Conservation (phyloP, 176 grass and related monocot species). For the Carex cristatella region DNA sequence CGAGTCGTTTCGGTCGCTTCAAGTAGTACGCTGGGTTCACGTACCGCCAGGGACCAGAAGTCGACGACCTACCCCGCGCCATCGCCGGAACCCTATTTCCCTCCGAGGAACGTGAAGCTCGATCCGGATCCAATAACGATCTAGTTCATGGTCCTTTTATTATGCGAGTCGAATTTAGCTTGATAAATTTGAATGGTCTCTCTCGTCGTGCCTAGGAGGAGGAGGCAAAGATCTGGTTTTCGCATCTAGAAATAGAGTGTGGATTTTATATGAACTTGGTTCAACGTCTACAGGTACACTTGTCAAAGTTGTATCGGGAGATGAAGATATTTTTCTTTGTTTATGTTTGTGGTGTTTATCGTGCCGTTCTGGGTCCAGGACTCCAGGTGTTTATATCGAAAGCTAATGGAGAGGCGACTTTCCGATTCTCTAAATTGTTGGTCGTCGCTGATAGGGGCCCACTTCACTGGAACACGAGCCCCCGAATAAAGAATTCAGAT, state of each 20-base stretch:
- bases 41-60: constrained; percentile 62
- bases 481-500: no score
- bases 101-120: not conserved
- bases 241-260: not conserved
- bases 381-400: not conserved
- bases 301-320: no score
- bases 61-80: constrained; percentile 42
- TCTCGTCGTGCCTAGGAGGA: not conserved
- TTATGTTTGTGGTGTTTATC: not conserved
- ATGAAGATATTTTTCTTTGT: not conserved
- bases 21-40: constrained; percentile 91
- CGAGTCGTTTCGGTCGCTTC: constrained; percentile 90
- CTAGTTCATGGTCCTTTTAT: not conserved
- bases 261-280: not conserved
- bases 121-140: not conserved
- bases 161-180: not conserved
- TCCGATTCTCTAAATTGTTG: not conserved
- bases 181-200: not conserved
- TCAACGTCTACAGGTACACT: not conserved
- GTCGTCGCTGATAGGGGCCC: not conserved
- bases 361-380: no score
- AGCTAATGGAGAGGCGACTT: not conserved
- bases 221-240: constrained; percentile 2
- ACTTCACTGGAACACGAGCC: not conserved
- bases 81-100: constrained; percentile 39